Base-by-base conservation (phyloP, 1,139 yeast species). In the Hyphopichia pseudoburtonii region DNA sequence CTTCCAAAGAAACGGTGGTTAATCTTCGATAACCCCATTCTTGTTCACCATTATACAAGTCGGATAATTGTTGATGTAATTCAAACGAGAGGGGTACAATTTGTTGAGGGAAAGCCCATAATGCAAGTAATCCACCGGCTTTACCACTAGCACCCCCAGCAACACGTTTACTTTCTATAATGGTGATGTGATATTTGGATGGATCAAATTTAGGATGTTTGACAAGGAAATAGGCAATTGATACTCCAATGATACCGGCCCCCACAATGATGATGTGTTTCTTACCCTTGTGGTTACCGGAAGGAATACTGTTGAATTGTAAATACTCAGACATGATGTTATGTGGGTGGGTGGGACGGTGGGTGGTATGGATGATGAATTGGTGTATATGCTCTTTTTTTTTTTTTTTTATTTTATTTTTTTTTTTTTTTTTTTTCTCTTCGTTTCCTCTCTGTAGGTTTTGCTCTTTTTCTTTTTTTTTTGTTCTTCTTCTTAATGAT, bases 101-200 rank as follows among this genome's bases (percentile, higher is more conserved):
- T 58, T 88, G 96, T 52, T 86, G 90, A 1, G 98, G 98, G 59
- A 92, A 92, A 0, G 97, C 97, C 95, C 97, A 89, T 30, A 86
- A 73, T 1, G 97, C 97, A 39, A 92, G 64, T 35, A 92, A 68
- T 0, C 98, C 98, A 28, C 98, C 98, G 3, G 98, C 98, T 53
- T 92, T 92, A 39, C 98, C 98, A 28, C 90, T 80, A 14, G 98
- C 98, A 28, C 97, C 98, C 34, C 97, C 95, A 0, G 97, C 98
- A 3, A 92, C 95, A 52, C 96, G 73, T 48, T 86, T 86, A 38
- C 94, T 83, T 60, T 92, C 98, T 17, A 92, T 61, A n/a, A 92
- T 77, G 14, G 96, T 86, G 46, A 92, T 86, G 51, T 86, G 89
- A 54, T 86, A 81, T 41, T 78, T 82, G 21, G 68, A 65, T 0